A percentile compares a stretch with the other conserved stretches of the same genome.
These are phyloP conservation scores for Sanghuangporus weigelae DNA, from an alignment of 1,284 basidiomycete genomes.

Conservation along the genomic window DNA sequence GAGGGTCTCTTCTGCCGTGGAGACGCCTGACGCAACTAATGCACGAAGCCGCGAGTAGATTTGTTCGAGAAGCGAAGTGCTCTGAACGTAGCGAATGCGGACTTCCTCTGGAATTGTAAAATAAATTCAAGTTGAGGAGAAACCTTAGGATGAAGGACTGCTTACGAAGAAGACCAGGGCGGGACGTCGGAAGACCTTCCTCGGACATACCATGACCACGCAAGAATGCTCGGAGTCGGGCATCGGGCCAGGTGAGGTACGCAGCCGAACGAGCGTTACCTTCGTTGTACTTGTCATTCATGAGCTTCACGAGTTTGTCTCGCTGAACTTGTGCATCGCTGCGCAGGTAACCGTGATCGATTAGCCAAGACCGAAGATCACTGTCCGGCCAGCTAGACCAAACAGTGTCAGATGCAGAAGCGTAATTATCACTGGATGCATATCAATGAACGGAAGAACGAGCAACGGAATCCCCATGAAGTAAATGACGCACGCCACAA, in stretches of 20 bases:
- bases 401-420: conserved; percentile 59
- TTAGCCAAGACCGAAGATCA: conserved; percentile 73
- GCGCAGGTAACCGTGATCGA: conserved; percentile 69
- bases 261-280: conserved; percentile 40
- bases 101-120: conserved; percentile 50
- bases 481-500: conserved; percentile 47
- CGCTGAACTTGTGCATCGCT: conserved; percentile 62
- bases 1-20: conserved; percentile 66
- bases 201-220: conserved; percentile 70
- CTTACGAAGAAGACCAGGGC: conserved; percentile 69
- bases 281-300: conserved; percentile 56
- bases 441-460: not conserved
- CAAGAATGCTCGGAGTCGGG: conserved; percentile 79
- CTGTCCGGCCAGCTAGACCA: conserved; percentile 77
- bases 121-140: not conserved
- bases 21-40: conserved; percentile 56
- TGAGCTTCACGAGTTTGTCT: conserved; percentile 65
- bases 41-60: conserved; percentile 56
- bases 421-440: conserved; percentile 63
- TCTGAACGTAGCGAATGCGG: conserved; percentile 73
- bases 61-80: conserved; percentile 48
- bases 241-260: conserved; percentile 87
- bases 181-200: conserved; percentile 51
- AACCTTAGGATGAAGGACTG: conserved; percentile 6
- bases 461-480: not conserved